Conservation (phyloP, 2,329 filamentous ascomycete species). For the Colletotrichum sp. region DNA sequence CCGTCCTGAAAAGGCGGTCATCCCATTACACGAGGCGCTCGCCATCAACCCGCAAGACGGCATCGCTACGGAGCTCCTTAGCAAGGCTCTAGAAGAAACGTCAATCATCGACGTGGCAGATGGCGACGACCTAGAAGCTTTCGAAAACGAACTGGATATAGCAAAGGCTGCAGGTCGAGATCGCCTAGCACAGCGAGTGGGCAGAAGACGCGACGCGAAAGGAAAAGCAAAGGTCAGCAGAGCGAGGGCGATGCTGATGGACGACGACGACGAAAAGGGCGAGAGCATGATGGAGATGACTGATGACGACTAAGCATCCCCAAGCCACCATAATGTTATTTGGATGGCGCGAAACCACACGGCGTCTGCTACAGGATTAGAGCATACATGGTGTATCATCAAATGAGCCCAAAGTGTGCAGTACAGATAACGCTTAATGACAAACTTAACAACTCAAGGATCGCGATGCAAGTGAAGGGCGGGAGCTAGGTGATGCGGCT, state of each 20-base stretch:
- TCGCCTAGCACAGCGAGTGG: conserved; percentile 34
- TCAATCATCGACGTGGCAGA: conserved; percentile 50
- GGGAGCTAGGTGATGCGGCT: not conserved
- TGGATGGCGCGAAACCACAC: not conserved
- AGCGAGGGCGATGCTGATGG: conserved; percentile 34
- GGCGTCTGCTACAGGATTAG: not conserved
- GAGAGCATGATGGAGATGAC: conserved; percentile 62
- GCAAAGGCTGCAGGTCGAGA: conserved; percentile 49
- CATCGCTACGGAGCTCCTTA: conserved; percentile 79
- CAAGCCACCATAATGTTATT: not conserved
- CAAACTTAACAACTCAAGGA: not conserved
- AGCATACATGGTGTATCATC: not conserved
- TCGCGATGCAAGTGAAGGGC: not conserved
- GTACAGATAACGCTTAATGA: not conserved
- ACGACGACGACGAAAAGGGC: conserved; percentile 39
- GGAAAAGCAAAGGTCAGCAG: conserved; percentile 50
- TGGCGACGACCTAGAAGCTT: conserved; percentile 49
- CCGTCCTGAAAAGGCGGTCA: conserved; percentile 77
- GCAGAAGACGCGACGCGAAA: conserved; percentile 38
- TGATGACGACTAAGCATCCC: conserved; percentile 50
- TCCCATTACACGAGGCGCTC: conserved; percentile 83
- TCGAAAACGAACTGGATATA: conserved; percentile 58
- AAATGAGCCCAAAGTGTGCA: not conserved
- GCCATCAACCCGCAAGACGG: conserved; percentile 81
- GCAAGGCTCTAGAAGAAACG: conserved; percentile 72